These are phyloP conservation scores for Cercospora sesami DNA, from an alignment of 2,329 filamentous ascomycete species.

Conservation along the genomic window DNA sequence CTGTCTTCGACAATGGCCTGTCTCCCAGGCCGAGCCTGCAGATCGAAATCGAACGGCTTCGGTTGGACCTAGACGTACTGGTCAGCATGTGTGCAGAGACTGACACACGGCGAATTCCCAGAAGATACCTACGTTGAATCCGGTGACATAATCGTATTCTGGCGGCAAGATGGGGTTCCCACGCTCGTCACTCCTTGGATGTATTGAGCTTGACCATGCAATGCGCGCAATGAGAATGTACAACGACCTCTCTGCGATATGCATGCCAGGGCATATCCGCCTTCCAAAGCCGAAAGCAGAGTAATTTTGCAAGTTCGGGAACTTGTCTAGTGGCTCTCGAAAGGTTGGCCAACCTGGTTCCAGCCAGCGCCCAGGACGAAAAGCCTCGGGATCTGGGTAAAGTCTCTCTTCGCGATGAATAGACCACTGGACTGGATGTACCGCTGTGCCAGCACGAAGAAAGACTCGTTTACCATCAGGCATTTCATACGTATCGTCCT, in stretches of 20 bases:
- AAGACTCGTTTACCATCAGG: conserved; percentile 42
- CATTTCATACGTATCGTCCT: conserved; percentile 58
- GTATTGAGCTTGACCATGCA: conserved; percentile 28
- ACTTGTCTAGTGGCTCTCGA: conserved; percentile 53
- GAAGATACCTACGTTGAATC: conserved; percentile 22
- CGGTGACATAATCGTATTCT: conserved; percentile 25
- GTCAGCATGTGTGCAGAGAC: background rate
- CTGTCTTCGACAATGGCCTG: background rate
- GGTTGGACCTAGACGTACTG: conserved; percentile 3
- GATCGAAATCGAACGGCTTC: conserved; percentile 8
- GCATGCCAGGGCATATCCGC: conserved; percentile 48
- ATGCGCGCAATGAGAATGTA: conserved; percentile 41
- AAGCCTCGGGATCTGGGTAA: conserved; percentile 16
- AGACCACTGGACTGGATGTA: conserved; percentile 47
- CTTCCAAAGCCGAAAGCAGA: conserved; percentile 58
- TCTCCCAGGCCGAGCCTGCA: background rate
- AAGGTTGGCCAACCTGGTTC: conserved; percentile 55
- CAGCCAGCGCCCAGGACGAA: conserved; percentile 54
- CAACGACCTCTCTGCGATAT: conserved; percentile 42
- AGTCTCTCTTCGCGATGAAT: conserved; percentile 18
- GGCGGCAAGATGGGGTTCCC: conserved; percentile 20
- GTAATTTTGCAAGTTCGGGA: conserved; percentile 56
- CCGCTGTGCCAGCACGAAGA: conserved; percentile 56
- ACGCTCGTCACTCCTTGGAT: conserved; percentile 21
- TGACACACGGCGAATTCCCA: background rate